Evolutionary conservation across 768 basidiomycete genomes (phyloP), one percentile per base, ranked within the genome.

Genomic region (Tricholoma furcatifolium): DNA sequence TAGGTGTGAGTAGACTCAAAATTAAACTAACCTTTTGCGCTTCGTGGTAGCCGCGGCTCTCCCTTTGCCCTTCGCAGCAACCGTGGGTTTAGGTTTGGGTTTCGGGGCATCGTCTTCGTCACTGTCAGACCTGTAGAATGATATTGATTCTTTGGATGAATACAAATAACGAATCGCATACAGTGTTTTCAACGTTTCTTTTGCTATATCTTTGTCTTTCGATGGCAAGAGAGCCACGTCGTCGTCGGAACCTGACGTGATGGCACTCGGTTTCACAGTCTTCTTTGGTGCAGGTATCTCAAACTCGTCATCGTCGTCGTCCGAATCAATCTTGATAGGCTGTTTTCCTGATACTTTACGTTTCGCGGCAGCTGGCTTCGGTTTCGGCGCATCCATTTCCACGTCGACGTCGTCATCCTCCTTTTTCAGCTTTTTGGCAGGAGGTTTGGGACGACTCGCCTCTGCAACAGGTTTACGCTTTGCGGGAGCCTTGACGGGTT

Each of bases 1-100:
- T 44, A 14, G 36, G 8, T 8, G 41, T 9, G 2, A 30, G 14
- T 51, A 14, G 18, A 3, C 6, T 32, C 18, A 24, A 45, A 27
- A 10, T 38, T 6, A 34, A 18, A 43, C 60, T 40, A 53, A 86
- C 89, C 81, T 87, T 68, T 91, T 92, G 39, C 88, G 82, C 68
- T 91, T 91, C 40, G 70, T 64, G 14, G 62, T 57, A 14, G 60
- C 62, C 48, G 63, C 58, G 3, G 55, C 62, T 54, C 65, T 59
- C 39, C 57, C 54, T 57, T 67, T 51, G 46, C 44, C 55, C 43
- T 64, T 63, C 18, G 49, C 44, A 11, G 44, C 46, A 11, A 18
- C 23, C 8, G 27, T 35, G 11, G 35, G 23, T 3, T 31, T 27
- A 2, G 54, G 44, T 24, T 54, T 54, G 3, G 40, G n/a, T 27